These are phyloP conservation scores for Phlebiopsis flavidoalba DNA, from an alignment of 768 basidiomycete species.

Conservation along the genomic window DNA sequence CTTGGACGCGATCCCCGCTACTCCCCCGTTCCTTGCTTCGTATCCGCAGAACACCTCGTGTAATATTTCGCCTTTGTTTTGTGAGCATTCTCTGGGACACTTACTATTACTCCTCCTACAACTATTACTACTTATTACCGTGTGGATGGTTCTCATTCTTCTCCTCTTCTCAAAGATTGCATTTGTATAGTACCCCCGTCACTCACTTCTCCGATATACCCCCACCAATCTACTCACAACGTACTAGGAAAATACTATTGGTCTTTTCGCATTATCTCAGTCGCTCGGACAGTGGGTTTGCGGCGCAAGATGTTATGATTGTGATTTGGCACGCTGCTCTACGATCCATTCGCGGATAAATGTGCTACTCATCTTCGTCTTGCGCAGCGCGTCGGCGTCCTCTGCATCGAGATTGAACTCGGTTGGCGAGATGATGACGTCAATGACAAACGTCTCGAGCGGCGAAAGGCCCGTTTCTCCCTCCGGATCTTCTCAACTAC, in stretches of 20 bases:
- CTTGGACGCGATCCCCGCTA: neutral
- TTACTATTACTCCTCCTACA: neutral
- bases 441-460: constrained; percentile 72
- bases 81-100: neutral
- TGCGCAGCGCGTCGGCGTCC: constrained; percentile 65
- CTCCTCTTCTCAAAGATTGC: neutral
- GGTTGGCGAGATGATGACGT: constrained; percentile 72
- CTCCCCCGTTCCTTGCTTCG: neutral
- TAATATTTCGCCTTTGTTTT: neutral
- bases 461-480: constrained; percentile 50
- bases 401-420: constrained; percentile 53
- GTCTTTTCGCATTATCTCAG: neutral
- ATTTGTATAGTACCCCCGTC: constrained; percentile 6
- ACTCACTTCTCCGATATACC: constrained; percentile 6
- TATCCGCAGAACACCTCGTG: neutral
- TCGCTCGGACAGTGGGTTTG: neutral
- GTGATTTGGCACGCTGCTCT: constrained; percentile 18
- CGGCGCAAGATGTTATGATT: neutral
- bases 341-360: constrained; percentile 88
- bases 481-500: constrained; percentile 61
- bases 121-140: neutral
- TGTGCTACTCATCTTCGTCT: constrained; percentile 92
- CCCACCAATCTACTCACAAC: constrained; percentile 2
- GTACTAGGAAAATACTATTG: neutral
- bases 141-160: constrained; percentile 1